Conservation (phyloP, 257 asterid genomes). For the Eustoma russellianum region DNA sequence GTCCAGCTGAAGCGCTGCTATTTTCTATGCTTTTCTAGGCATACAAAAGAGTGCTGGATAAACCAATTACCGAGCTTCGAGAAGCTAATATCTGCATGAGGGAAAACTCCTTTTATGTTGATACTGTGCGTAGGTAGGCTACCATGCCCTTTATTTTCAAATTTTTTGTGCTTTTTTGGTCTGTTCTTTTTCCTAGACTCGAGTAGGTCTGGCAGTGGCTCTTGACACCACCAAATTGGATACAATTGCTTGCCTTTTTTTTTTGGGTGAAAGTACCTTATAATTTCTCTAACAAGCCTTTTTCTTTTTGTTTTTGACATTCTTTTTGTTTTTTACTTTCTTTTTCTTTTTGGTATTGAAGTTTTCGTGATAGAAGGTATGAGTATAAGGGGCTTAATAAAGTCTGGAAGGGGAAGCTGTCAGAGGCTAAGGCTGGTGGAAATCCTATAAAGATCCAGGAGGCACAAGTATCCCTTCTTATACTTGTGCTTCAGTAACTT, state of each 20-base stretch:
- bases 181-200: constrained; percentile 3
- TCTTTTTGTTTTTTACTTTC: neutral
- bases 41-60: constrained; percentile 83
- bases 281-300: constrained; percentile 9
- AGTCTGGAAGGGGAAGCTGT: constrained; percentile 93
- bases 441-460: constrained; percentile 90
- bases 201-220: neutral
- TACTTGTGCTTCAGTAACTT: neutral
- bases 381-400: constrained; percentile 95
- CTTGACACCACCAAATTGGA: neutral
- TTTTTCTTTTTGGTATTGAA: constrained; percentile 21
- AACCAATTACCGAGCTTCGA: constrained; percentile 90
- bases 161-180: constrained; percentile 4
- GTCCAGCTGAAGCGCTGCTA: constrained; percentile 10
- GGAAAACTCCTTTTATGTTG: constrained; percentile 95
- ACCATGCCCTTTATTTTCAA: constrained; percentile 1
- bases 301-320: too few relatives aligned
- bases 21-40: constrained; percentile 44
- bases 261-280: neutral
- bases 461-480: constrained; percentile 64
- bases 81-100: constrained; percentile 99
- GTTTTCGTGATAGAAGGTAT: constrained; percentile 98
- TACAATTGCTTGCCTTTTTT: neutral
- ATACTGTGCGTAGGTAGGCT: constrained; percentile 90
- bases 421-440: constrained; percentile 92